Evolutionary conservation across 2,329 filamentous ascomycete genomes (phyloP).

Genomic region (Gaeumannomyces sp.): DNA sequence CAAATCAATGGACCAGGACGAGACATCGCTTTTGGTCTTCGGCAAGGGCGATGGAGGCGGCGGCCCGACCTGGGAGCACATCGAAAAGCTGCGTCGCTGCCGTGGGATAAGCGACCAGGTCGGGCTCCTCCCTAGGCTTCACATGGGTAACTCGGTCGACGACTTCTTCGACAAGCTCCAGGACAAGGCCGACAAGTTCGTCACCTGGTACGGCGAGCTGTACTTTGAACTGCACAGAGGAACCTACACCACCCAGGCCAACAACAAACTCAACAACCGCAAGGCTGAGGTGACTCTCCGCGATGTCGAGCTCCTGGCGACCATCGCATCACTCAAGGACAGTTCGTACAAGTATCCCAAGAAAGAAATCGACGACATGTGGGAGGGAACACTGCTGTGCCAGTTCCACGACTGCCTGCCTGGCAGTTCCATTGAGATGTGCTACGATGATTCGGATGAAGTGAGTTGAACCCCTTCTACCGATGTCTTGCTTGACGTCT

Average conservation of each 20-base stretch:
- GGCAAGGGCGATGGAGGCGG: conserved; percentile 96
- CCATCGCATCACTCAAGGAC: conserved; percentile 70
- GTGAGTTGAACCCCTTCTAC: conserved; percentile 29
- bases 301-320: conserved; percentile 82
- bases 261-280: conserved; percentile 94
- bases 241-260: conserved; percentile 94
- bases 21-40: conserved; percentile 85
- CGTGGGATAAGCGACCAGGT: conserved; percentile 86
- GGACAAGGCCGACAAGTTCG: conserved; percentile 69
- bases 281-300: conserved; percentile 78
- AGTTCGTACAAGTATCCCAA: conserved; percentile 84
- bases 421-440: conserved; percentile 95
- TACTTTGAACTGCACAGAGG: conserved; percentile 97
- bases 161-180: conserved; percentile 88
- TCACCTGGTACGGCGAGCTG: conserved; percentile 96
- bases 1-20: conserved; percentile 92
- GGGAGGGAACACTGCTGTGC: conserved; percentile 85
- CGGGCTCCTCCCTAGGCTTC: conserved; percentile 76
- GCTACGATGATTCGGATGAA: conserved; percentile 90
- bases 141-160: conserved; percentile 84
- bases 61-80: conserved; percentile 85
- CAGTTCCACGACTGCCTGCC: conserved; percentile 98
- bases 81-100: conserved; percentile 90
- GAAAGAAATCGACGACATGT: conserved; percentile 89
- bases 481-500: background rate